Evolutionary conservation across 768 basidiomycete genomes (phyloP).

Genomic region (Naganishia antarctica): DNA sequence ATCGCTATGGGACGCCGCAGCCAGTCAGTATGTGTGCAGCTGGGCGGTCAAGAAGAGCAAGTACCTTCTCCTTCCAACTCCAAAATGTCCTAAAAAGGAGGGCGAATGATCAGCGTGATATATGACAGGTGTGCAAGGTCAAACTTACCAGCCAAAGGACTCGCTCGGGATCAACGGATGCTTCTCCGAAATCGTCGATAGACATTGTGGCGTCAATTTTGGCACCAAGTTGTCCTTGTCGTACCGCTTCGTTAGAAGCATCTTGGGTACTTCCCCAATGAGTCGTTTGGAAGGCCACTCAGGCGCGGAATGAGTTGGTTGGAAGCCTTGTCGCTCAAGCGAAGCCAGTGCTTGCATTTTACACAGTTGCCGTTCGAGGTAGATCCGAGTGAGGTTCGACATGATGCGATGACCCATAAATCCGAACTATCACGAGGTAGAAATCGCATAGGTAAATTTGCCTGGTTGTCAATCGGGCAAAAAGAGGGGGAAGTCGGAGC

Average conservation of each 20-base stretch:
- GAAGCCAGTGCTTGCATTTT: constrained; percentile 8
- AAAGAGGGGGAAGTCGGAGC: too few relatives aligned
- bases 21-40: background rate
- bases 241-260: background rate
- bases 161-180: constrained; percentile 8
- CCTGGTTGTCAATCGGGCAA: too few relatives aligned
- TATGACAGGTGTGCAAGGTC: too few relatives aligned
- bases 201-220: constrained; percentile 3
- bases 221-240: background rate
- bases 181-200: constrained; percentile 11
- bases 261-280: background rate
- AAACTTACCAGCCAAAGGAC: constrained; percentile 1
- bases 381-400: constrained; percentile 4
- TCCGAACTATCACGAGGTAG: background rate
- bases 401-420: background rate
- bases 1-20: constrained; percentile 15
- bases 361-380: constrained; percentile 5
- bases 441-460: background rate
- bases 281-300: background rate
- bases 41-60: background rate
- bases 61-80: constrained; percentile 26
- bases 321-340: background rate
- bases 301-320: background rate
- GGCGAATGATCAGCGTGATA: background rate
- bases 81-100: background rate